Base-by-base conservation (phyloP, 768 basidiomycete species). In the Kwoniella dejecticola region DNA sequence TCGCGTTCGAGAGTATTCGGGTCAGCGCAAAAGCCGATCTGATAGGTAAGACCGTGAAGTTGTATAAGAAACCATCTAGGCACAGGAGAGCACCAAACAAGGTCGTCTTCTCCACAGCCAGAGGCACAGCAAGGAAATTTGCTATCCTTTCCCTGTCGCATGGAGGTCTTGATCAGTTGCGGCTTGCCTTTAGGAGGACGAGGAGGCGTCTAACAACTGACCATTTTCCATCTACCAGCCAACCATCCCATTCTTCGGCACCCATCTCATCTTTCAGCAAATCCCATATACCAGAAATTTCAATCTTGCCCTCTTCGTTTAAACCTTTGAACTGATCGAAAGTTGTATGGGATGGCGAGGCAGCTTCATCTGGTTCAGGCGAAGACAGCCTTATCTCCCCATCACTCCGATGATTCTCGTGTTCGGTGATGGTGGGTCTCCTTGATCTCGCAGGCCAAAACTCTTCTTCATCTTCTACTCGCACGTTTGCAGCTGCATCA, bases 1-100 rank as follows among this genome's bases (percentile, higher is more conserved):
- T 4, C 15, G 36, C 21, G 33, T 48, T 49, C 3, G 47, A 17
- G 15, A 60, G 5, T 13, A 71, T 54, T 11, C 68, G 70, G 5
- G 57, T 27, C 2, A 65, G 42, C 1, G 79, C 79, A 31, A 79
- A 70, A 4, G 61, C n/a, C 11, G 77, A 63, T 41, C 95, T 89
- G 59, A 99, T 91, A 10, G 96, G 96, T 10, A 96, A 86, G 69
- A 99, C 90, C 17, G 96, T 99, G 81, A 99, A 97, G 0, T 91
- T 94, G 79, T 98, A 96, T 0, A 99, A 84, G 80, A 98, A 97
- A 1, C 93, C 92, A 77, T 99, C 96, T 52, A 98, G 83, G 79
- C 96, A 99, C 36, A 98, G 84, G 26, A 96, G 81, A 68, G 90
- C 89, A 33, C 96, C 96, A 77, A 98, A 96, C 23, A 88, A 82